These are phyloP conservation scores for Stentor roeselii DNA, from an alignment of 73 alveolate genomes.

Conservation along the genomic window DNA sequence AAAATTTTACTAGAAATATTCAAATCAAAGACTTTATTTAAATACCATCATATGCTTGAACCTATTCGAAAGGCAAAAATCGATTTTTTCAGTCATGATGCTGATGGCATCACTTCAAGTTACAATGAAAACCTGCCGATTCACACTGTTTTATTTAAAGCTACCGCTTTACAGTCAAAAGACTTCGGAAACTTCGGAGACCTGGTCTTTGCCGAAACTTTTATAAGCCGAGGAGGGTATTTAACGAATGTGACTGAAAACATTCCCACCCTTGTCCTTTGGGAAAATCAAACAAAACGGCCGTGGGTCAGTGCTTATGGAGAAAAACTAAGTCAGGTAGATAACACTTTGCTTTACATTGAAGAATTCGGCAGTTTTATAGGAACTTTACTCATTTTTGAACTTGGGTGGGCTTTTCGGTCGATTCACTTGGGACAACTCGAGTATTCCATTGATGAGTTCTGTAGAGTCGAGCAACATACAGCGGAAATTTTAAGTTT, in stretches of 20 bases:
- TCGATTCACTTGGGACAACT: background rate
- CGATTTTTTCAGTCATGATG: background rate
- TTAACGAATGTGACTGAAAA: conserved; percentile 38
- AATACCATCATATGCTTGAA: conserved; percentile 12
- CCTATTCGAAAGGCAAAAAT: conserved; percentile 11
- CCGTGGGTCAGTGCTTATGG: background rate
- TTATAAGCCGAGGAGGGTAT: conserved; percentile 32
- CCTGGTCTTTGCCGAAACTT: conserved; percentile 47
- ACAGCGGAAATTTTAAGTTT: background rate
- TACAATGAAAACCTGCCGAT: background rate
- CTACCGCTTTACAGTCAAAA: background rate
- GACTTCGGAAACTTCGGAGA: conserved; percentile 44
- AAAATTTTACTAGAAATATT: background rate
- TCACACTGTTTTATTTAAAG: background rate
- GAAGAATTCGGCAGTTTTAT: background rate
- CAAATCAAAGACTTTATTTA: background rate
- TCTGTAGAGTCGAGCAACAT: background rate
- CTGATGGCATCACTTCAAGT: background rate
- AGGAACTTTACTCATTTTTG: background rate
- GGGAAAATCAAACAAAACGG: background rate
- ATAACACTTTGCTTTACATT: background rate
- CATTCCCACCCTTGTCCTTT: conserved; percentile 11
- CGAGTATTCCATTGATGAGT: background rate
- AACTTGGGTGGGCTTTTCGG: conserved; percentile 11
- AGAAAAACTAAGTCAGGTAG: background rate